Conservation (phyloP, 306 rosid species). For the Lotus japonicus region DNA sequence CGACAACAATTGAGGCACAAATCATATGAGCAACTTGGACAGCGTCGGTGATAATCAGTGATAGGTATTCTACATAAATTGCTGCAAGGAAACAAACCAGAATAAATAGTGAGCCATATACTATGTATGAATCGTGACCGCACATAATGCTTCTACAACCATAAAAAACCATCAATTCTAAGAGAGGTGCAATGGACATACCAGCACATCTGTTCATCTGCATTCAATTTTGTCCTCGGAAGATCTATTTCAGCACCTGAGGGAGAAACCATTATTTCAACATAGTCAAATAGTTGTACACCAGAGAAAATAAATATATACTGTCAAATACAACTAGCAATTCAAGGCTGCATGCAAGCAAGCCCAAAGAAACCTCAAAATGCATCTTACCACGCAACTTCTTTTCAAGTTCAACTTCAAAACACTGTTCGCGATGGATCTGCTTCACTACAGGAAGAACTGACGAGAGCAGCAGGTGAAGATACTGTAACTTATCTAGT, state of each 20-base stretch:
- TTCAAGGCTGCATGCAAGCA: background rate
- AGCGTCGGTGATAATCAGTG: constrained; percentile 89
- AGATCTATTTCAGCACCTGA: constrained; percentile 76
- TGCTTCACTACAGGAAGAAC: constrained; percentile 89
- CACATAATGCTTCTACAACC: constrained; percentile 1
- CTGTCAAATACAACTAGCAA: background rate
- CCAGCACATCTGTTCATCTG: constrained; percentile 99
- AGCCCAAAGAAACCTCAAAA: constrained; percentile 14
- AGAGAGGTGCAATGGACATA: constrained; percentile 20
- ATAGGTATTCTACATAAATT: constrained; percentile 94
- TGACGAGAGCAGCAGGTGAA: constrained; percentile 66
- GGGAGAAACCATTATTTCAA: constrained; percentile 23
- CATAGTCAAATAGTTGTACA: constrained; percentile 18
- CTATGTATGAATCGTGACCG: background rate
- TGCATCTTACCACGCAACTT: constrained; percentile 63
- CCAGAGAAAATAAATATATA: constrained; percentile 3
- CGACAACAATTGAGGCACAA: constrained; percentile 82
- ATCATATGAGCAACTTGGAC: constrained; percentile 75
- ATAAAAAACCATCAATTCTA: constrained; percentile 15
- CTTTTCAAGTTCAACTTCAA: constrained; percentile 87
- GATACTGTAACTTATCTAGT: constrained; percentile 73
- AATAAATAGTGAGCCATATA: constrained; percentile 3
- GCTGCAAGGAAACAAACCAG: constrained; percentile 50
- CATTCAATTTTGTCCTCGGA: constrained; percentile 76
- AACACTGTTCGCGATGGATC: constrained; percentile 76